Evolutionary conservation across 768 basidiomycete species (phyloP).

Genomic region (Cubamyces sp.): DNA sequence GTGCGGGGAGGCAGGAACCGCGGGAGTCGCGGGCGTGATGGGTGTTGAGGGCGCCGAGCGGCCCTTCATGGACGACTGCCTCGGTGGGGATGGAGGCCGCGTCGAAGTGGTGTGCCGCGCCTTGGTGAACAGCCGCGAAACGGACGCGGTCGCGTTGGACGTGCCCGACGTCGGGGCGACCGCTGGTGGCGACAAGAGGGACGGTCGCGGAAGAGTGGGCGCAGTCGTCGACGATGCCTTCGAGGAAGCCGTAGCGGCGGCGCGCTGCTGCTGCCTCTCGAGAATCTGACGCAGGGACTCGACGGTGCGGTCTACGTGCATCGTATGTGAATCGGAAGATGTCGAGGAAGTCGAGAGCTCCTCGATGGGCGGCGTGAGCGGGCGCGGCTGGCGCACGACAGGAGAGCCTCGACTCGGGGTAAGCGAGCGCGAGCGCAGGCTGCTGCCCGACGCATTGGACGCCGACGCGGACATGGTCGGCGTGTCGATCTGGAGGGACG

Average conservation of each 20-base stretch:
- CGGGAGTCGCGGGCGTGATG: conserved; percentile 18
- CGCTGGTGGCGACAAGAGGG: conserved; percentile 51
- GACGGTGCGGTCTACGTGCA: conserved; percentile 64
- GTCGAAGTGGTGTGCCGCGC: conserved; percentile 62
- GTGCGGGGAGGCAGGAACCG: conserved; percentile 6
- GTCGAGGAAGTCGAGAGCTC: conserved; percentile 55
- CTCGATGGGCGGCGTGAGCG: conserved; percentile 62
- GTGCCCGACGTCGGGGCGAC: conserved; percentile 59
- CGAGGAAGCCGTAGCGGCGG: conserved; percentile 9
- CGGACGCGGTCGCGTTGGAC: conserved; percentile 75
- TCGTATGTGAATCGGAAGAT: conserved; percentile 58
- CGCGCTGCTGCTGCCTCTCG: conserved; percentile 32
- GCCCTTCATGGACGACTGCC: conserved; percentile 50
- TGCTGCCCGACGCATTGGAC: not conserved
- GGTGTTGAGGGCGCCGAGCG: conserved; percentile 43
- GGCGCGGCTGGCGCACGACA: conserved; percentile 35
- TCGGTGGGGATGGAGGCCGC: conserved; percentile 62
- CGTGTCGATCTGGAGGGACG: conserved; percentile 16
- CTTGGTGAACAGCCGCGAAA: conserved; percentile 78
- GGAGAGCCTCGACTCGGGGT: conserved; percentile 35
- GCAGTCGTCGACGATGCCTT: conserved; percentile 34
- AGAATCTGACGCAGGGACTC: conserved; percentile 73
- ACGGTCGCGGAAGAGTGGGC: conserved; percentile 44
- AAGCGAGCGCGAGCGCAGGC: conserved; percentile 32
- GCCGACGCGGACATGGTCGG: conserved; percentile 17